Conservation (phyloP, 306 rosid species). For the Trifolium subterraneum region DNA sequence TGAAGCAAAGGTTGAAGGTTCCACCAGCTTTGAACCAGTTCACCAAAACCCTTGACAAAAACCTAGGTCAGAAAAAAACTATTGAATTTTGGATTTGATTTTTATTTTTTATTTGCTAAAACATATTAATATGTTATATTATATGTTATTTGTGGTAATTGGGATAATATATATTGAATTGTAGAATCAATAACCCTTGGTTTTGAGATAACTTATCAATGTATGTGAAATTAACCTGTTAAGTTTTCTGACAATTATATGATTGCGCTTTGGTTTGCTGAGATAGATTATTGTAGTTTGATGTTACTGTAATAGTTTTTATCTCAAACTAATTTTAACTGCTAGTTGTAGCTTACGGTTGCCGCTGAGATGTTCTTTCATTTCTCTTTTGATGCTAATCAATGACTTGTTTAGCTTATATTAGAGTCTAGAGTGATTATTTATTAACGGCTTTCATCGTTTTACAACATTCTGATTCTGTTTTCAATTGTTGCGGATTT, state of each 20-base stretch:
- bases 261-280: background rate
- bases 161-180: background rate
- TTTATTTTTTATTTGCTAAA: background rate
- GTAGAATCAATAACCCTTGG: background rate
- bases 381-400: background rate
- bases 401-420: background rate
- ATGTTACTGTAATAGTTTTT: background rate
- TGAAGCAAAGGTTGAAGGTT: conserved; percentile 76
- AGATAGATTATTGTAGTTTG: no score
- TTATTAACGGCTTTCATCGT: background rate
- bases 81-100: background rate
- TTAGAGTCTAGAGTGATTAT: no score
- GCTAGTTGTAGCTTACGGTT: background rate
- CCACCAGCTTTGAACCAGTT: conserved; percentile 82
- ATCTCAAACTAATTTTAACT: background rate
- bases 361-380: background rate
- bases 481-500: background rate
- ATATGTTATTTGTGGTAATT: background rate
- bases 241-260: background rate
- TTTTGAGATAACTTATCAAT: background rate
- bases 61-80: conserved; percentile 50
- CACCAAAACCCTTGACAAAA: conserved; percentile 82
- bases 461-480: no score
- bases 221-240: background rate
- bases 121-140: background rate